Base-by-base conservation (phyloP, 805 yeast genomes). In the Teunomyces funiuensis region DNA sequence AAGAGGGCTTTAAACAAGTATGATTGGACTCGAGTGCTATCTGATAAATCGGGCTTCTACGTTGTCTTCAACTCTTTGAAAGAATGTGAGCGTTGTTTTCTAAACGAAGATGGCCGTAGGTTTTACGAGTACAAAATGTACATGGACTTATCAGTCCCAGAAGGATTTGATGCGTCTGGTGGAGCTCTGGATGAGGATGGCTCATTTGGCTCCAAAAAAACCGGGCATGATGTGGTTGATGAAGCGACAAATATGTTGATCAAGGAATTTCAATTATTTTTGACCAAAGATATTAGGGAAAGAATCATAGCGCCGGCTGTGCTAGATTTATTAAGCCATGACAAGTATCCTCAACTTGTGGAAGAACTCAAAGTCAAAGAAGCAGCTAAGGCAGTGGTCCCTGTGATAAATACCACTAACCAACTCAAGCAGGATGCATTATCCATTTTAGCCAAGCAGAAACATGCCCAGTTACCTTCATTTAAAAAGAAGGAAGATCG, bases 241-340 rank as follows among this genome's bases (percentile, higher is more conserved):
- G 86, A 82, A 36, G 83, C 96, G 0, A 70, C 77, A 1, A 64
- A 73, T 16, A 63, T 74, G 39, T 65, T 89, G 36, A 56, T 82
- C 18, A 78, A 76, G 41, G 96, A 88, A 49, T 71, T 88, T 38
- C 79, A 78, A 44, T 65, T 69, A 8, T 80, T 82, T 36, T 58
- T 88, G 33, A 65, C 80, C 15, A 83, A 83, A 45, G 95, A 88
- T 61, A 76, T 88, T 17, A 71, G 85, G 49, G 91, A 82, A 53
- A 76, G 88, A 45, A 63, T 85, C 3, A 74, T 87, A 17, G 89
- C 85, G 0, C 88, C 93, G 0, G 70, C 74, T 1, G 76, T 88
- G 13, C 68, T 85, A 40, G 82, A 82, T 22, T 61, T 75, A 14
- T 67, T 88, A 49, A 74, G 77, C 42, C 82, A 80, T 28, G 77